Percentiles rank a stretch among this genome's conserved stretches.
These are phyloP conservation scores for Chlorella vulgaris DNA, from an alignment of 139 green algal species.

Conservation along the genomic window DNA sequence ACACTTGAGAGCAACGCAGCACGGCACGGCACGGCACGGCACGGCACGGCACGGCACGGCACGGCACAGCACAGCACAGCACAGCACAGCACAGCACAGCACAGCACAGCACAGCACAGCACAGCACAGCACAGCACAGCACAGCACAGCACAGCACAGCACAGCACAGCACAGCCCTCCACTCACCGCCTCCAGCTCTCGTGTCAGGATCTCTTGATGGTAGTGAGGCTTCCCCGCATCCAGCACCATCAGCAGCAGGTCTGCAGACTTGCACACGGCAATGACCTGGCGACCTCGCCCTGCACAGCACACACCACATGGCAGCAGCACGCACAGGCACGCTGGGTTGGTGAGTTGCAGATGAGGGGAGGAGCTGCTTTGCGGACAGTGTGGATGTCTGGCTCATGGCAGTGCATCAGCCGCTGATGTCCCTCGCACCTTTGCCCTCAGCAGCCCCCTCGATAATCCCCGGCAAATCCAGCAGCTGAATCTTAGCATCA, in stretches of 20 bases:
- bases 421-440: slow-evolving; percentile 57
- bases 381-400: too few relatives aligned
- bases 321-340: neutral
- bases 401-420: neutral
- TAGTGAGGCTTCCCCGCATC: slow-evolving; percentile 94
- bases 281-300: slow-evolving; percentile 86
- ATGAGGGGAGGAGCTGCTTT: too few relatives aligned
- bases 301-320: slow-evolving; percentile 10
- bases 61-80: too few relatives aligned
- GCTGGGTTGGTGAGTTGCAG: too few relatives aligned
- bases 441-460: slow-evolving; percentile 96
- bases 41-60: too few relatives aligned
- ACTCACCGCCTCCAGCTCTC: slow-evolving; percentile 91
- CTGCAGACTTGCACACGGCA: slow-evolving; percentile 96
- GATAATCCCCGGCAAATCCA: slow-evolving; percentile 99
- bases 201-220: slow-evolving; percentile 94
- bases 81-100: too few relatives aligned
- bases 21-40: too few relatives aligned
- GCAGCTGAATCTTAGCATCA: slow-evolving; percentile 98
- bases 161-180: neutral
- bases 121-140: too few relatives aligned
- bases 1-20: too few relatives aligned
- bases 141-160: too few relatives aligned
- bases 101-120: too few relatives aligned
- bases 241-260: slow-evolving; percentile 99